Conservation (phyloP, 2,329 filamentous ascomycete genomes). For the Colletotrichum lupini region DNA sequence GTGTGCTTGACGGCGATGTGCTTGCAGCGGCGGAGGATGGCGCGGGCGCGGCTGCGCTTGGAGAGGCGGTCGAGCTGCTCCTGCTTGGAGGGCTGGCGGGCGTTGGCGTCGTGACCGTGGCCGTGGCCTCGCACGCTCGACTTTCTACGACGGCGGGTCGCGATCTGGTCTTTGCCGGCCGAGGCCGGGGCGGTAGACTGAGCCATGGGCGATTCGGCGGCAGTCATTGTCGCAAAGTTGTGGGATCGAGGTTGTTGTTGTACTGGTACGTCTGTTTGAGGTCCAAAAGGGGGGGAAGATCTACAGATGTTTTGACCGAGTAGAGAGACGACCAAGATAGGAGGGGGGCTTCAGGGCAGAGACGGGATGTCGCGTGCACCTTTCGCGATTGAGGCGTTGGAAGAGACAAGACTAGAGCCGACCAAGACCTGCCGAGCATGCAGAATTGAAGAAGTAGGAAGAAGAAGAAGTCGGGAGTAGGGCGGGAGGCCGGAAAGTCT, state of each 20-base stretch:
- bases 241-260: neutral
- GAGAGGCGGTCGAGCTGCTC: constrained; percentile 33
- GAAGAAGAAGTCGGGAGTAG: neutral
- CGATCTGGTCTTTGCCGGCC: constrained; percentile 24
- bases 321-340: neutral
- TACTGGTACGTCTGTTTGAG: neutral
- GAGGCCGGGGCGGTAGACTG: constrained; percentile 17
- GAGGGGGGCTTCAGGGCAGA: neutral
- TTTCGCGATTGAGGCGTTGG: neutral
- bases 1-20: constrained; percentile 35
- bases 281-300: neutral
- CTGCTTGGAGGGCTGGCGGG: constrained; percentile 18
- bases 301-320: neutral
- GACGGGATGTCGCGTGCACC: neutral
- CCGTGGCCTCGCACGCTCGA: constrained; percentile 31
- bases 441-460: neutral
- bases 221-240: constrained; percentile 19
- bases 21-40: constrained; percentile 32
- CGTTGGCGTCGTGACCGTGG: constrained; percentile 2
- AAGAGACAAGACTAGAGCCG: constrained; percentile 7
- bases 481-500: neutral
- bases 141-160: constrained; percentile 32
- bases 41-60: constrained; percentile 31
- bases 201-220: constrained; percentile 22
- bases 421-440: constrained; percentile 9